Evolutionary conservation across 2,329 filamentous ascomycete genomes (phyloP), one percentile per base, ranked within the genome.

Genomic region (Chaetomiaceae sp.): DNA sequence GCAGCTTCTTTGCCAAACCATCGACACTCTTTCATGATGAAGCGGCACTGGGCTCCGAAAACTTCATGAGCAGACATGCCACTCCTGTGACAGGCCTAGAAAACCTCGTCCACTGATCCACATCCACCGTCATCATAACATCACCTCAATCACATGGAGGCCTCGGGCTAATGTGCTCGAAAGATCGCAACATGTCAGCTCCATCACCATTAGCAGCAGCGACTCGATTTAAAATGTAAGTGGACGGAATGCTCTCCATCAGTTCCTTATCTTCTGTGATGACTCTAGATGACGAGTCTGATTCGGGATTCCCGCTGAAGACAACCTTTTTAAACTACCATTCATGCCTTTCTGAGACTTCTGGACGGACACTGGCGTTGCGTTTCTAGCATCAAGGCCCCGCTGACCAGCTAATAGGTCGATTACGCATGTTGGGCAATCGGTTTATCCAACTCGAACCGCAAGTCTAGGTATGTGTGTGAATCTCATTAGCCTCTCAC

Each of bases 71-170:
- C 77, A 71, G 88, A 90, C 84, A 82, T 87, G 82, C 89, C 90
- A 89, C 74, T 81, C 88, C 88, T 89, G 89, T 74, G 90, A 89
- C 90, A 95, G 90, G 90, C 90, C 89, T 96, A 95, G 90, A 95
- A 96, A 96, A 95, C 91, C 90, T 95, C 84, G 90, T 89, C 90
- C 88, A 92, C 90, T 95, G 90, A 95, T 74, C 62, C 62, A 61
- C 58, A 64, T 37, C 40, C 41, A 52, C 23, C 21, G 45, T 34
- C 9, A 30, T 37, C 46, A 45, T 37, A 33, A 45, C 40, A 33
- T 27, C 45, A 25, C 33, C 18, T 50, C 16, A 30, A 48, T 14
- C 32, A 9, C 40, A 21, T 36, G 21, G n/a, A 20, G 50, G 21
- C 20, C 33, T 21, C 43, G 29, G 34, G 51, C 58, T 60, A 56